Evolutionary conservation across 2,329 filamentous ascomycete genomes (phyloP).

Genomic region (Trichophyton verrucosum): DNA sequence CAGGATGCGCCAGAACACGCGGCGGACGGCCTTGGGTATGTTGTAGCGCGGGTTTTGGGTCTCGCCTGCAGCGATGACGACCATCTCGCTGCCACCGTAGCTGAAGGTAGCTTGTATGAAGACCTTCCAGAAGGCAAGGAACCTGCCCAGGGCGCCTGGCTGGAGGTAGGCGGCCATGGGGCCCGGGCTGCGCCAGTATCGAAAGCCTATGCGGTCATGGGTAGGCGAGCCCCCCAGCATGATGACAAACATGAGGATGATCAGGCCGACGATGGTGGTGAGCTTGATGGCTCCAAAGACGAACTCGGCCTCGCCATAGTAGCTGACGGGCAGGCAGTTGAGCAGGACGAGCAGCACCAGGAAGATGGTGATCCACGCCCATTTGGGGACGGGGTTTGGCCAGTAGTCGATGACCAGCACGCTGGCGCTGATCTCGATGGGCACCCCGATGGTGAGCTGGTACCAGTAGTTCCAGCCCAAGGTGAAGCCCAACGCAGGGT

Average conservation of each 20-base stretch:
- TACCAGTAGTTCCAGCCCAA: slow-evolving; percentile 44
- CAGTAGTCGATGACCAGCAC: slow-evolving; percentile 38
- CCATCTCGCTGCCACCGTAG: slow-evolving; percentile 41
- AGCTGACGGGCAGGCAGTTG: slow-evolving; percentile 15
- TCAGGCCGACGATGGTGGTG: slow-evolving; percentile 38
- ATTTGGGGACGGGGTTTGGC: slow-evolving; percentile 14
- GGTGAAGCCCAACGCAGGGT: slow-evolving; percentile 32
- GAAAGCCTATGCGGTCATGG: slow-evolving; percentile 35
- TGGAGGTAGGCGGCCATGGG: slow-evolving; percentile 32
- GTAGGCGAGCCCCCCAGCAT: slow-evolving; percentile 37
- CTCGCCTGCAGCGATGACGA: slow-evolving; percentile 39
- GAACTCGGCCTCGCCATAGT: slow-evolving; percentile 26
- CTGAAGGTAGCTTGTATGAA: slow-evolving; percentile 39
- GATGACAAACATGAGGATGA: slow-evolving; percentile 40
- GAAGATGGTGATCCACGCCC: slow-evolving; percentile 18
- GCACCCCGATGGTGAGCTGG: slow-evolving; percentile 39
- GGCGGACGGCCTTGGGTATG: slow-evolving; percentile 31
- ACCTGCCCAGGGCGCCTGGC: slow-evolving; percentile 35
- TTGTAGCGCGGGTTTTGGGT: slow-evolving; percentile 34
- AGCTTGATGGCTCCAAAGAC: slow-evolving; percentile 41
- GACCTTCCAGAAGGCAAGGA: slow-evolving; percentile 40
- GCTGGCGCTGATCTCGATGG: slow-evolving; percentile 37
- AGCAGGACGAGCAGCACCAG: slow-evolving; percentile 14
- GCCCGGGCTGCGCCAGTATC: slow-evolving; percentile 39
- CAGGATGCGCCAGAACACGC: slow-evolving; percentile 36